Conservation (phyloP, 2,329 filamentous ascomycete genomes). For the Rhynchosporium secalis region DNA sequence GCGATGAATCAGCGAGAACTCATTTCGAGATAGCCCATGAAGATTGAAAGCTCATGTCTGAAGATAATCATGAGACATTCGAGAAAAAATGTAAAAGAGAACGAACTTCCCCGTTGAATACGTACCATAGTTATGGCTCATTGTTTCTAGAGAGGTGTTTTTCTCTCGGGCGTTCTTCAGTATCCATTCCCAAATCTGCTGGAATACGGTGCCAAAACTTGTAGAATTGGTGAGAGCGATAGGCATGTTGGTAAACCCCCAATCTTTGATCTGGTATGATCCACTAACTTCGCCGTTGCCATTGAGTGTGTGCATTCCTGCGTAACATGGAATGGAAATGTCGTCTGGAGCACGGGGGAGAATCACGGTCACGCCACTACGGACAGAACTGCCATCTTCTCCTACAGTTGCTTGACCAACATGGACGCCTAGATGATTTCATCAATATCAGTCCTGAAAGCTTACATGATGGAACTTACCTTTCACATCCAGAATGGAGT, state of each 20-base stretch:
- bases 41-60: too few relatives aligned
- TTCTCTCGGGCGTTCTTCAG: constrained; percentile 29
- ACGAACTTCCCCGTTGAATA: too few relatives aligned
- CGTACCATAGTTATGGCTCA: constrained; percentile 37
- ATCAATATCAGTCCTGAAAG: not conserved
- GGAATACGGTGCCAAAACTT: constrained; percentile 41
- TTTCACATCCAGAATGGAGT: constrained; percentile 38
- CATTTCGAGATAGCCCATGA: too few relatives aligned
- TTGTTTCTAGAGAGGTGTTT: constrained; percentile 21
- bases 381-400: constrained; percentile 32
- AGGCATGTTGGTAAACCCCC: constrained; percentile 38
- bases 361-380: constrained; percentile 37
- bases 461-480: constrained; percentile 16
- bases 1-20: too few relatives aligned
- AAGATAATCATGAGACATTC: too few relatives aligned
- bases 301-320: constrained; percentile 36
- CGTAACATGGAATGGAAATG: constrained; percentile 37
- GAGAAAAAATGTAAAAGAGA: too few relatives aligned
- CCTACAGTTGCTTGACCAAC: constrained; percentile 37
- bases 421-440: constrained; percentile 30
- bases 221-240: constrained; percentile 43
- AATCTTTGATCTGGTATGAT: constrained; percentile 36
- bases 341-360: constrained; percentile 35
- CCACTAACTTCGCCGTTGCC: constrained; percentile 39
- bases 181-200: constrained; percentile 35